Evolutionary conservation across 2,329 filamentous ascomycete genomes (phyloP).

Genomic region (Sclerotinia minor): DNA sequence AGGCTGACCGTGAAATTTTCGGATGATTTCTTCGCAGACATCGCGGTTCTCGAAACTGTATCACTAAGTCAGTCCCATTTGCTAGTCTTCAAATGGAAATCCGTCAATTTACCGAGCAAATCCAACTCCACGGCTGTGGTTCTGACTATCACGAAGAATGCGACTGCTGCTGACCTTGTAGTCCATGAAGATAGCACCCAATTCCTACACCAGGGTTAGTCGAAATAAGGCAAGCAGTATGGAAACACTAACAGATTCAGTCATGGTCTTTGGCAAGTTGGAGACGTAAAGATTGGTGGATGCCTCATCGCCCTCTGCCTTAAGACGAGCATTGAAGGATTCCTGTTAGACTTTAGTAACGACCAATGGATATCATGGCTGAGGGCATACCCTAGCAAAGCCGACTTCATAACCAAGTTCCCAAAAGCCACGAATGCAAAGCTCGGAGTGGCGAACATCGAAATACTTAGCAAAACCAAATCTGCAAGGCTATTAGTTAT

Average conservation of each 20-base stretch:
- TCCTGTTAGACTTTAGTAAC: conserved; percentile 58
- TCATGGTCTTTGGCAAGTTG: conserved; percentile 89
- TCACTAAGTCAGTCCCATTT: conserved; percentile 28
- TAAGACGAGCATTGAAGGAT: conserved; percentile 96
- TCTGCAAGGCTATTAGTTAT: conserved; percentile 49
- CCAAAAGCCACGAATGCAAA: conserved; percentile 94
- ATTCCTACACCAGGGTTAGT: conserved; percentile 54
- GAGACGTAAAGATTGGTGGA: conserved; percentile 99
- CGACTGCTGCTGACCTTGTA: conserved; percentile 89
- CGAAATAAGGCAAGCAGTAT: conserved; percentile 29
- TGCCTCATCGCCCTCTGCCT: conserved; percentile 83
- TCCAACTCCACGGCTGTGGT: conserved; percentile 92
- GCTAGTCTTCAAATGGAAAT: not conserved
- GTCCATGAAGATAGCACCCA: conserved; percentile 74
- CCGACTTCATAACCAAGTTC: conserved; percentile 95
- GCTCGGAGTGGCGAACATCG: conserved; percentile 83
- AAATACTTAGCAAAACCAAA: conserved; percentile 98
- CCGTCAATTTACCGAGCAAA: conserved; percentile 77
- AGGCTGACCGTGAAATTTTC: conserved; percentile 76
- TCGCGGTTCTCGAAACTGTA: conserved; percentile 84
- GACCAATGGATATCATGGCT: conserved; percentile 22
- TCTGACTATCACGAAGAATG: conserved; percentile 88
- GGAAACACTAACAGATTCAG: conserved; percentile 71
- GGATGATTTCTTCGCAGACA: conserved; percentile 86
- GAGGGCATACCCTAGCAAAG: conserved; percentile 75